phyloP scores from a whole-genome alignment of 2,329 filamentous ascomycete genomes.

The Akanthomyces lecanii region DNA sequence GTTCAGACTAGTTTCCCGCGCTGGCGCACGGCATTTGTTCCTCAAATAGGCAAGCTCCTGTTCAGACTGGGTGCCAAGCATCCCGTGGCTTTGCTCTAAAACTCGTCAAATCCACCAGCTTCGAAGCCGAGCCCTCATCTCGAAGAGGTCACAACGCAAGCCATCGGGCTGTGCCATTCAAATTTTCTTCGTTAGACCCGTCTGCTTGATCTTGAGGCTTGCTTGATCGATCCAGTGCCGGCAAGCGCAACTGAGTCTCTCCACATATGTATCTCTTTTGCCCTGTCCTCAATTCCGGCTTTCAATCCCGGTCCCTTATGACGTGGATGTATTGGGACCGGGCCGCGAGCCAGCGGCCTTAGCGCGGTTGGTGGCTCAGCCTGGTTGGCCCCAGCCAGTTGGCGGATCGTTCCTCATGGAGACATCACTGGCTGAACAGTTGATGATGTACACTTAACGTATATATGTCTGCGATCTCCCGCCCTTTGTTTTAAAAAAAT shows the following conservation, averaged over 20 bases:
- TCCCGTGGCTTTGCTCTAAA: background rate
- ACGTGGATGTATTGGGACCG: background rate
- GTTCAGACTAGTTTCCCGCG: background rate
- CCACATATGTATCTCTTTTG: background rate
- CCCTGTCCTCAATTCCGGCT: constrained; percentile 6
- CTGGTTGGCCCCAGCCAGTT: background rate
- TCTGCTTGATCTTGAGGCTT: background rate
- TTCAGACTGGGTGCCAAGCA: background rate
- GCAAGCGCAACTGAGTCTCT: background rate
- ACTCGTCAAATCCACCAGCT: background rate
- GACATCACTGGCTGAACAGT: background rate
- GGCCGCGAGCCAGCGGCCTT: background rate
- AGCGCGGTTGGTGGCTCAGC: background rate
- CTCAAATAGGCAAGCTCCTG: background rate
- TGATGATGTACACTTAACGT: background rate
- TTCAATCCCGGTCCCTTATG: constrained; percentile 10
- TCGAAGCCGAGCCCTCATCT: background rate
- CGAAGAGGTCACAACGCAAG: background rate
- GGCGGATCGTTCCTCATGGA: background rate
- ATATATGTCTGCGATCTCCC: background rate
- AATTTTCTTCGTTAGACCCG: background rate
- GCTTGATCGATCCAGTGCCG: background rate
- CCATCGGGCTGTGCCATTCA: background rate
- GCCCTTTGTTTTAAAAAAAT: background rate
- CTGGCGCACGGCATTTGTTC: background rate